Conservation (phyloP, 495 filamentous ascomycete genomes). For the Aspergillus heteromorphus region DNA sequence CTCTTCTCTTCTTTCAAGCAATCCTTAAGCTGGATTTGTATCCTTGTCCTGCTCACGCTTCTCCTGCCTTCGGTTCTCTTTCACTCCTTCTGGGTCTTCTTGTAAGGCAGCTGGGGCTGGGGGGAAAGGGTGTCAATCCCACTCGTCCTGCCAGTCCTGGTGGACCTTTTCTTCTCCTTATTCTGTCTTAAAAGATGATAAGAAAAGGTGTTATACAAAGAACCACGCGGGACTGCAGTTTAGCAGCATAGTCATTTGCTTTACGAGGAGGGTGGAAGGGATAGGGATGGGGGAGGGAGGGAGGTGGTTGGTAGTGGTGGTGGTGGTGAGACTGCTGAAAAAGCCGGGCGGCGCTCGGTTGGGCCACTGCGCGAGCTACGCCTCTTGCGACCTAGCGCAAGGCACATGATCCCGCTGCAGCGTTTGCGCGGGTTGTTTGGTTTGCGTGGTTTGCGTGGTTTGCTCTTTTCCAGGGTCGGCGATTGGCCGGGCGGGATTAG, state of each 20-base stretch:
- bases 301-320: constrained; percentile 21
- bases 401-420: constrained; percentile 10
- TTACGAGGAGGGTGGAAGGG: constrained; percentile 36
- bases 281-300: constrained; percentile 16
- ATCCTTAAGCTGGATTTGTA: constrained; percentile 12
- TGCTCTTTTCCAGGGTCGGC: constrained; percentile 3
- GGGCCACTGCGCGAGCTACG: constrained; percentile 2
- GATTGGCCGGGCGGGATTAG: constrained; percentile 11
- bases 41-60: constrained; percentile 6
- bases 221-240: constrained; percentile 29
- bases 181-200: constrained; percentile 28
- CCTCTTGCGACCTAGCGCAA: constrained; percentile 3
- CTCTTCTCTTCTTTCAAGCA: constrained; percentile 4
- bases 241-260: constrained; percentile 40
- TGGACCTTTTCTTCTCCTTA: constrained; percentile 20
- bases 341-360: constrained; percentile 14
- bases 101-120: background rate
- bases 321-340: constrained; percentile 17
- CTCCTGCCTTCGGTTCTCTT: constrained; percentile 16
- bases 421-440: background rate
- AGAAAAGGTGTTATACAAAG: constrained; percentile 34
- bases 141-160: constrained; percentile 15
- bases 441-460: too few species aligned
- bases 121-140: constrained; percentile 1
- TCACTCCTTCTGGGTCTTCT: constrained; percentile 9